phyloP scores from a whole-genome alignment of 2,329 filamentous ascomycete species.

The Fusarium dimerum region DNA sequence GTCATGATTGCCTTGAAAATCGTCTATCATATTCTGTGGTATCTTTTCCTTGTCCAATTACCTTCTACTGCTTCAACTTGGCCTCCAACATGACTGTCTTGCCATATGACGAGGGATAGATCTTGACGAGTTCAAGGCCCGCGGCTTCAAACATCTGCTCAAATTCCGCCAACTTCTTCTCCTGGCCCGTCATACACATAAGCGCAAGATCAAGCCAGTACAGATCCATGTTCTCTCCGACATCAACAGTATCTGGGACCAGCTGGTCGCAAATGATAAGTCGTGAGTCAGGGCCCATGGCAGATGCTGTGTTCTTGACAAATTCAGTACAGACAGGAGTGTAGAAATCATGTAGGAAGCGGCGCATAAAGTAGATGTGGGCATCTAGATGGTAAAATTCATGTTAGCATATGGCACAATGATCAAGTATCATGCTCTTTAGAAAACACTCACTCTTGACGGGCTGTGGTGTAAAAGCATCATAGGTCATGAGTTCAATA shows the following conservation, averaged over 20 bases:
- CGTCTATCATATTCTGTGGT: not conserved
- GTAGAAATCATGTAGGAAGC: constrained; percentile 37
- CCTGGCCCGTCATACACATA: constrained; percentile 34
- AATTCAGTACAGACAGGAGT: constrained; percentile 32
- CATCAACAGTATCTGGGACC: constrained; percentile 33
- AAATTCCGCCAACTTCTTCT: constrained; percentile 34
- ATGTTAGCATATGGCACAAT: fast-evolving
- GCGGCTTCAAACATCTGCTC: constrained; percentile 32
- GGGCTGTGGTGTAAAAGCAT: constrained; percentile 21
- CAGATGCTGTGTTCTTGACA: constrained; percentile 30
- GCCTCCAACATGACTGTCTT: constrained; percentile 36
- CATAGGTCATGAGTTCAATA: constrained; percentile 29
- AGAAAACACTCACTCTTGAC: constrained; percentile 19
- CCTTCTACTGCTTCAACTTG: constrained; percentile 19
- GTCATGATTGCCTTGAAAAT: not conserved
- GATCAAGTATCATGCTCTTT: not conserved
- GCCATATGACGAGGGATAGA: constrained; percentile 33
- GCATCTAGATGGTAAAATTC: constrained; percentile 22
- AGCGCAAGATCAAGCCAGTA: constrained; percentile 36
- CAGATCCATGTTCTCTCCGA: constrained; percentile 25
- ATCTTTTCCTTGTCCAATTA: not conserved
- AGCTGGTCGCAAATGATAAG: constrained; percentile 38
- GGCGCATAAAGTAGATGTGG: constrained; percentile 36
- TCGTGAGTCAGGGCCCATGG: constrained; percentile 35
- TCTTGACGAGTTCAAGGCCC: constrained; percentile 34